A percentile compares a stretch with the other conserved stretches of the same genome.
These are phyloP conservation scores for Dictyostelium capitatum DNA, from an alignment of 78 protist species.

Conservation along the genomic window DNA sequence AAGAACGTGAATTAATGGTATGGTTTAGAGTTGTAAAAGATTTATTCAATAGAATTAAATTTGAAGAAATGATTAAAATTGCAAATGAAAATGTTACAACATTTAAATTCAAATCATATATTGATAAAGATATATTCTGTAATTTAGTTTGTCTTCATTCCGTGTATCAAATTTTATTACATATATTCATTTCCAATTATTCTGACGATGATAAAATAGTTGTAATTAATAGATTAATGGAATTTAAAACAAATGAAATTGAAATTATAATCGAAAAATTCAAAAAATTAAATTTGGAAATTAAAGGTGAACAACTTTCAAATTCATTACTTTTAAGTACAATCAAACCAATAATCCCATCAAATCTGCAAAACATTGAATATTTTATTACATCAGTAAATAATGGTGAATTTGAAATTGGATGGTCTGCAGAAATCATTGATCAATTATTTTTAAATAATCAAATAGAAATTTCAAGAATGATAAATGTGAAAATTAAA, in stretches of 20 bases:
- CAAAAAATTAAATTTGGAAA: too few species aligned
- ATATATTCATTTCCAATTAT: not conserved
- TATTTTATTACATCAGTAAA: not conserved
- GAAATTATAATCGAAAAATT: not conserved
- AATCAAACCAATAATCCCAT: not conserved
- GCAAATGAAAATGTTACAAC: not conserved
- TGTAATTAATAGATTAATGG: too few species aligned
- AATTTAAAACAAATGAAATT: not conserved
- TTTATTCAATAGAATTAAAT: slow-evolving; percentile 13
- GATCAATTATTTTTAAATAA: not conserved
- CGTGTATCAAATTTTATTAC: not conserved
- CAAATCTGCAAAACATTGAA: not conserved
- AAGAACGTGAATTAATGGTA: not conserved
- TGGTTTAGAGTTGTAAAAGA: slow-evolving; percentile 31
- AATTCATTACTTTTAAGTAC: not conserved
- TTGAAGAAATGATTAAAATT: not conserved
- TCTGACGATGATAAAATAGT: not conserved
- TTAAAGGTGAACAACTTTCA: not conserved
- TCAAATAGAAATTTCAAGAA: not conserved
- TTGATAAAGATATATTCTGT: not conserved
- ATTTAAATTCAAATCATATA: too few species aligned
- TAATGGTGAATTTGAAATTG: not conserved
- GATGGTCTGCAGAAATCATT: not conserved
- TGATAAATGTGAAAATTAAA: not conserved
- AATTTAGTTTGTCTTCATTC: not conserved